Evolutionary conservation across 2,329 filamentous ascomycete genomes (phyloP).

Genomic region (Colletotrichum simmondsii): DNA sequence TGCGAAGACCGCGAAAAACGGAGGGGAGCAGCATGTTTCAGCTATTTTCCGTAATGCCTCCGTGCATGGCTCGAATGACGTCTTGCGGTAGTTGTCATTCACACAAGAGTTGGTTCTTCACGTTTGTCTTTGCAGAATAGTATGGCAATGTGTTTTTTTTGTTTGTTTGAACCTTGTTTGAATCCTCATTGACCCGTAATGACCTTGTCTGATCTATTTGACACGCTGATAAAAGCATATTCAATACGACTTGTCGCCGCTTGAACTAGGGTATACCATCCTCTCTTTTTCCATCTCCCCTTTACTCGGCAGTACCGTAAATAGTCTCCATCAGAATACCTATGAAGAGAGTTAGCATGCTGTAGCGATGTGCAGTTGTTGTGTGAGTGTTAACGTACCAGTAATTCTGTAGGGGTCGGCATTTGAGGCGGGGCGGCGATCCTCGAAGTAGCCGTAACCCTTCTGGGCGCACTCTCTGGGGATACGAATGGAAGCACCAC

Average conservation of each 20-base stretch:
- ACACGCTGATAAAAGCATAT: slow-evolving; percentile 36
- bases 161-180: slow-evolving; percentile 17
- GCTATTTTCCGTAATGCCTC: background rate
- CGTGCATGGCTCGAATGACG: background rate
- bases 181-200: slow-evolving; percentile 32
- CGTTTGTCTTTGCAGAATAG: background rate
- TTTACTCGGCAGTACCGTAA: slow-evolving; percentile 34
- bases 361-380: background rate
- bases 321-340: slow-evolving; percentile 36
- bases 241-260: slow-evolving; percentile 25
- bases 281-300: slow-evolving; percentile 9
- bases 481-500: slow-evolving; percentile 93
- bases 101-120: background rate
- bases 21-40: background rate
- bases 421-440: slow-evolving; percentile 81
- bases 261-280: slow-evolving; percentile 33
- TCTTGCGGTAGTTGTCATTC: background rate
- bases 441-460: slow-evolving; percentile 95
- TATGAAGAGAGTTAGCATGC: background rate
- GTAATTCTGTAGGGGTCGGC: slow-evolving; percentile 37
- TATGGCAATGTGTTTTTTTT: background rate
- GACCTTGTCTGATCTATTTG: slow-evolving; percentile 33
- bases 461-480: slow-evolving; percentile 86
- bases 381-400: background rate
- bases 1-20: background rate